Evolutionary conservation across 1,139 yeast species (phyloP).

Genomic region (Entelexis sorbosivorans): DNA sequence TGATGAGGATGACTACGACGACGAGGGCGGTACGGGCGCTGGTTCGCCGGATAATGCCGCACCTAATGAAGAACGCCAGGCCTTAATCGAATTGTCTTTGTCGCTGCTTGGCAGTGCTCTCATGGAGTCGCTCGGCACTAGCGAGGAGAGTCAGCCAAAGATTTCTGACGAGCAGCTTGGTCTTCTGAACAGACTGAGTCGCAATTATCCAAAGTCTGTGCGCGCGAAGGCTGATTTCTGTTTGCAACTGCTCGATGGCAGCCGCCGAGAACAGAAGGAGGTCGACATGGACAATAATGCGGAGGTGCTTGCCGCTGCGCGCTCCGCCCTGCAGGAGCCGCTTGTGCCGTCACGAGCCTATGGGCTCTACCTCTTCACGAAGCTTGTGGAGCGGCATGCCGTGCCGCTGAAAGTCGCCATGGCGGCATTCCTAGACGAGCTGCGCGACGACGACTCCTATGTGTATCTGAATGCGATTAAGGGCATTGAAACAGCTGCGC

Average conservation of each 20-base stretch:
- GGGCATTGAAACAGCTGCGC: constrained; percentile 52
- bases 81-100: constrained; percentile 27
- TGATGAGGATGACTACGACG: constrained; percentile 22
- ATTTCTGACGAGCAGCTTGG: constrained; percentile 32
- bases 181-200: constrained; percentile 22
- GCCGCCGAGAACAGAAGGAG: constrained; percentile 9
- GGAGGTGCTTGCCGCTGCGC: constrained; percentile 41
- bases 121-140: constrained; percentile 26
- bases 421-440: constrained; percentile 50
- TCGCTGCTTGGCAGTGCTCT: constrained; percentile 27
- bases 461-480: constrained; percentile 75
- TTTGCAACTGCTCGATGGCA: constrained; percentile 15
- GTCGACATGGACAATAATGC: constrained; percentile 28
- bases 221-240: constrained; percentile 20
- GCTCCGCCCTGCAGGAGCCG: constrained; percentile 61
- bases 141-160: constrained; percentile 35
- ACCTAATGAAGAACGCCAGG: constrained; percentile 26
- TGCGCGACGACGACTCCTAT: constrained; percentile 75
- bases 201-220: constrained; percentile 4
- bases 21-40: constrained; percentile 5
- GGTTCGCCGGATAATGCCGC: constrained; percentile 7
- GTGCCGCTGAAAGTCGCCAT: constrained; percentile 47
- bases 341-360: constrained; percentile 77
- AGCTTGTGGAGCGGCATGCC: constrained; percentile 42
- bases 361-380: constrained; percentile 59